Conservation (phyloP, 2,329 filamentous ascomycete genomes). For the Pyrenochaeta sp. region DNA sequence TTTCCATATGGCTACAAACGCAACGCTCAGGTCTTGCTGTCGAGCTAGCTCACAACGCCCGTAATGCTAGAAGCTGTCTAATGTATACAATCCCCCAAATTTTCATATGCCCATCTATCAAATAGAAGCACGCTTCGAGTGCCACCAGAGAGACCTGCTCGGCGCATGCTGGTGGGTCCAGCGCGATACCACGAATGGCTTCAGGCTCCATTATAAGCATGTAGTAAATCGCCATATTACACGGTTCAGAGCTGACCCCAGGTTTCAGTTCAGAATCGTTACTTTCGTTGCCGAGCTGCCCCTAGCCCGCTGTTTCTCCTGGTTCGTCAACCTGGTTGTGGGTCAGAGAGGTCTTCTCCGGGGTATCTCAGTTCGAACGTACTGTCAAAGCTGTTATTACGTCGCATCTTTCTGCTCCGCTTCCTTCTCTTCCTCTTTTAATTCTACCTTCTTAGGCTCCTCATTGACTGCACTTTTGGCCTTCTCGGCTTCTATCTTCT, state of each 20-base stretch:
- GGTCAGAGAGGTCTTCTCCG: neutral
- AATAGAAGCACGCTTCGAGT: conserved; percentile 12
- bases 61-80: conserved; percentile 44
- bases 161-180: neutral
- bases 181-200: neutral
- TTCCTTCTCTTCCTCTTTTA: conserved; percentile 60
- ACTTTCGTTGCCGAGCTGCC: conserved; percentile 22
- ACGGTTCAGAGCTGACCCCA: conserved; percentile 6
- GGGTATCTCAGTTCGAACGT: conserved; percentile 12
- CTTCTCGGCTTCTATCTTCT: conserved; percentile 50
- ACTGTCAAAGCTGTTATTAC: conserved; percentile 19
- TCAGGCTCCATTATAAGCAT: neutral
- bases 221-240: conserved; percentile 10
- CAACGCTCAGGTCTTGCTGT: conserved; percentile 22
- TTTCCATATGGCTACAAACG: conserved; percentile 23
- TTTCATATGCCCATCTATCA: conserved; percentile 28
- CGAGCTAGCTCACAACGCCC: conserved; percentile 34
- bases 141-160: conserved; percentile 28
- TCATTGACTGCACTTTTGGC: conserved; percentile 47
- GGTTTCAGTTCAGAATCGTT: conserved; percentile 20
- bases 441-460: conserved; percentile 63
- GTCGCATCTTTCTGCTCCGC: conserved; percentile 41
- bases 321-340: neutral
- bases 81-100: conserved; percentile 40
- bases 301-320: neutral